Conservation (phyloP, 2,329 filamentous ascomycete genomes). For the Xylariomycetidae sp. region DNA sequence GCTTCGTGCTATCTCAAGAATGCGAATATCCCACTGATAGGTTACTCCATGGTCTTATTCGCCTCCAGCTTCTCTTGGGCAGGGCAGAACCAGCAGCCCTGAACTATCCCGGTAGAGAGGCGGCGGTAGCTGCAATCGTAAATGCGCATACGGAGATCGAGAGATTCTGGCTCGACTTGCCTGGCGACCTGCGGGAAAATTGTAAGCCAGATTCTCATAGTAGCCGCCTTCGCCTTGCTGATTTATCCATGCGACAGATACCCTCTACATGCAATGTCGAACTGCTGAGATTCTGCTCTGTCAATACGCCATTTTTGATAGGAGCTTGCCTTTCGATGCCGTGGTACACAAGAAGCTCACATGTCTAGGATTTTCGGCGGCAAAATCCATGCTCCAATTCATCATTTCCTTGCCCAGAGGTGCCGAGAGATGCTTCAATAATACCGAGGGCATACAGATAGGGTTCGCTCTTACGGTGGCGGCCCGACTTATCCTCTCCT, state of each 20-base stretch:
- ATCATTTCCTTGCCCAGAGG: slow-evolving; percentile 30
- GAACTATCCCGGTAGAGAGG: not conserved
- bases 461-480: slow-evolving; percentile 23
- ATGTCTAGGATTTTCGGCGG: slow-evolving; percentile 16
- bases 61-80: not conserved
- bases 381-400: slow-evolving; percentile 21
- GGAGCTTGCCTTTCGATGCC: slow-evolving; percentile 11
- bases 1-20: not conserved
- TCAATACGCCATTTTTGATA: slow-evolving; percentile 31
- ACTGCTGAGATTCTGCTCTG: slow-evolving; percentile 34
- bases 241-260: slow-evolving; percentile 18
- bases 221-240: not conserved
- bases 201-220: too few species aligned
- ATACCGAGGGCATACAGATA: slow-evolving; percentile 35
- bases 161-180: not conserved
- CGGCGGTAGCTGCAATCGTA: not conserved
- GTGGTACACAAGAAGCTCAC: slow-evolving; percentile 8
- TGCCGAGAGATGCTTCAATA: slow-evolving; percentile 31
- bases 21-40: not conserved
- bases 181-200: slow-evolving; percentile 18
- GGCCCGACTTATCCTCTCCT: slow-evolving; percentile 8
- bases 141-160: not conserved
- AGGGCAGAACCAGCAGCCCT: not conserved
- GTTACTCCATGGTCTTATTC: not conserved
- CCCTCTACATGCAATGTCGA: slow-evolving; percentile 34